Evolutionary conservation across 1,139 yeast genomes (phyloP), one percentile per base, ranked within the genome.

Genomic region (Blastobotrys arbuscula): DNA sequence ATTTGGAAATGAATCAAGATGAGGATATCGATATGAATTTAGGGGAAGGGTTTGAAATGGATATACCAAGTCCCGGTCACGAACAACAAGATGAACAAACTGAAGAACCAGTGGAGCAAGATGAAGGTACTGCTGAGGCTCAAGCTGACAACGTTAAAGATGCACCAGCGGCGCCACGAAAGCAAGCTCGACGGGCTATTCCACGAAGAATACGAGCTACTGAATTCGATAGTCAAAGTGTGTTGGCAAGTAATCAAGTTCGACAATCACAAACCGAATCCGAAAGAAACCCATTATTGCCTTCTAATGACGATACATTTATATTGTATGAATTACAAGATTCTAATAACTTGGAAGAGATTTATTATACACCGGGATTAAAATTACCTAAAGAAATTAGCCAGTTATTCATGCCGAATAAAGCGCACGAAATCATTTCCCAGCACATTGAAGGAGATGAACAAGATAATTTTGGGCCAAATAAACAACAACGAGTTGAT

Each of bases 1-100:
- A 45, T 16, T 46, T 44, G 37, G 52, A 51, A 23, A 18, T 51
- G 33, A 53, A 52, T 26, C 31, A 47, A 38, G 54, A 49, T 4
- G 38, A 49, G 3, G 55, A 47, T 26, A 38, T 51, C 35, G 50
- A 48, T 16, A 24, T 49, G 24, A 2, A n/a, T 12, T 36, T 28
- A n/a, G 18, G 6, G 5, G 46, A 35, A 4, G 45, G 39, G 4
- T 16, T 36, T 12, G 46, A 26, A 2, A 36, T 36, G 39, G 39
- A 36, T 36, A 31, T 31, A 7, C n/a, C 13, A 13, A 20, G 21
- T 21, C 39, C 39, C 5, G 39, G 15, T 7, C 39, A 15, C 3
- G 31, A 3, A 28, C 31, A 24, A 24, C 28, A 24, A 19, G 28
- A 3, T 3, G 24, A 28, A 40, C 3, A 13, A 8, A 13, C 36